Evolutionary conservation across 202 grass and related monocot species (phyloP).

Genomic region (Thinopyrum obtusiflorum): DNA sequence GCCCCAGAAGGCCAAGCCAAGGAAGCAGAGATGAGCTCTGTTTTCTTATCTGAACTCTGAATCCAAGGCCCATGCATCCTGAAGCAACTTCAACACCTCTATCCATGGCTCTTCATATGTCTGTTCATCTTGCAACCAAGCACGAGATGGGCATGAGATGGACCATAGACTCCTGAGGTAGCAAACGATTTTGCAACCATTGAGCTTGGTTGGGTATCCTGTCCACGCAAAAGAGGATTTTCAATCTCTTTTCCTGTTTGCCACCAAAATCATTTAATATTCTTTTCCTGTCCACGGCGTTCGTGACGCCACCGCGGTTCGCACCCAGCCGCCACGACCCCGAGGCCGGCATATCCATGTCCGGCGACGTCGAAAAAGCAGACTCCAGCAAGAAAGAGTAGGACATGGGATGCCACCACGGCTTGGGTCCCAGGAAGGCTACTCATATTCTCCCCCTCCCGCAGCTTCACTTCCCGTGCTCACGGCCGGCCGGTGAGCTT

Average conservation of each 20-base stretch:
- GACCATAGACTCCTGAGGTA: not conserved
- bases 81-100: not conserved
- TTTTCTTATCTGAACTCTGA: not conserved
- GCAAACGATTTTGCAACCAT: slow-evolving; percentile 25
- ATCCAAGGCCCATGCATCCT: not conserved
- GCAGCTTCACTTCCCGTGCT: too few relatives aligned
- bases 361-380: too few relatives aligned
- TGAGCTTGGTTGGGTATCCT: not conserved
- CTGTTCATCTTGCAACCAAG: not conserved
- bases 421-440: too few relatives aligned
- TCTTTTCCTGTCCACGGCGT: too few relatives aligned
- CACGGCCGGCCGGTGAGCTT: too few relatives aligned
- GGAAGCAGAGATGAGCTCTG: not conserved
- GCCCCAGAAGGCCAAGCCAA: not conserved
- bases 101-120: not conserved
- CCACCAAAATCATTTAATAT: not conserved
- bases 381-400: too few relatives aligned
- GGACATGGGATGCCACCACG: too few relatives aligned
- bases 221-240: not conserved
- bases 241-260: not conserved
- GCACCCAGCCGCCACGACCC: too few relatives aligned
- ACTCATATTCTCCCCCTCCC: too few relatives aligned
- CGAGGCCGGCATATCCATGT: too few relatives aligned
- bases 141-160: not conserved
- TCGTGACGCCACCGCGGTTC: too few relatives aligned